A percentile compares a stretch with the other conserved stretches of the same genome.
Evolutionary conservation across 257 asterid species (phyloP).

Genomic region (Fraxinus anomala): DNA sequence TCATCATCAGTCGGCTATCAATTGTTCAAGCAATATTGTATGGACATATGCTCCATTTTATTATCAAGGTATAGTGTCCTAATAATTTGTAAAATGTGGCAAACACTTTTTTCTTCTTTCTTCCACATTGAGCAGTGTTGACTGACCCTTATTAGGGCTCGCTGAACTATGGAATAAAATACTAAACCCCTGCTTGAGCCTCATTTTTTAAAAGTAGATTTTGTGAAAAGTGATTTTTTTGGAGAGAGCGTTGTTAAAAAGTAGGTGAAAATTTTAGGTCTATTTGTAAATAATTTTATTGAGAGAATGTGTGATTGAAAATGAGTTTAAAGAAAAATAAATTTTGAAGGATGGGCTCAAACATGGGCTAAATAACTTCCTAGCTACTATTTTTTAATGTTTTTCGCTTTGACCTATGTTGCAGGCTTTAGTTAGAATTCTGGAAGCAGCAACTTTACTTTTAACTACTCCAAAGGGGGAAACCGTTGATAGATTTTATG

Average conservation of each 20-base stretch:
- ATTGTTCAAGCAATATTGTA: not conserved
- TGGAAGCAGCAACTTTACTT: conserved; percentile 36
- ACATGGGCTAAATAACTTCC: not conserved
- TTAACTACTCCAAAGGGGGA: conserved; percentile 43
- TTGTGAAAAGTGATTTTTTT: too few species aligned
- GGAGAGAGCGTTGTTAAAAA: too few species aligned
- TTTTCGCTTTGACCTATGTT: conserved; percentile 28
- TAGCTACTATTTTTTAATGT: not conserved
- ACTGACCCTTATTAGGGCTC: not conserved
- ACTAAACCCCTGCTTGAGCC: too few species aligned
- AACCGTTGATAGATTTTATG: conserved; percentile 42
- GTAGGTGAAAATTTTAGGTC: too few species aligned
- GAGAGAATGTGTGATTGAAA: too few species aligned
- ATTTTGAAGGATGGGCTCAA: too few species aligned
- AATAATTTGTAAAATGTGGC: not conserved
- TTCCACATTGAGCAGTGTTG: not conserved
- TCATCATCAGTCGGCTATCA: not conserved
- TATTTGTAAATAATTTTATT: too few species aligned
- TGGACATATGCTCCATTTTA: not conserved
- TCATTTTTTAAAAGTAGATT: too few species aligned
- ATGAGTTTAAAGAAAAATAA: too few species aligned
- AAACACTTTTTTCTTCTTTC: not conserved
- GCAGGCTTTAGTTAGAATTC: conserved; percentile 64
- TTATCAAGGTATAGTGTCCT: not conserved
- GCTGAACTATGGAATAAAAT: not conserved